These are phyloP conservation scores for Moesziomyces antarcticus DNA, from an alignment of 1,284 basidiomycete genomes.

Conservation along the genomic window DNA sequence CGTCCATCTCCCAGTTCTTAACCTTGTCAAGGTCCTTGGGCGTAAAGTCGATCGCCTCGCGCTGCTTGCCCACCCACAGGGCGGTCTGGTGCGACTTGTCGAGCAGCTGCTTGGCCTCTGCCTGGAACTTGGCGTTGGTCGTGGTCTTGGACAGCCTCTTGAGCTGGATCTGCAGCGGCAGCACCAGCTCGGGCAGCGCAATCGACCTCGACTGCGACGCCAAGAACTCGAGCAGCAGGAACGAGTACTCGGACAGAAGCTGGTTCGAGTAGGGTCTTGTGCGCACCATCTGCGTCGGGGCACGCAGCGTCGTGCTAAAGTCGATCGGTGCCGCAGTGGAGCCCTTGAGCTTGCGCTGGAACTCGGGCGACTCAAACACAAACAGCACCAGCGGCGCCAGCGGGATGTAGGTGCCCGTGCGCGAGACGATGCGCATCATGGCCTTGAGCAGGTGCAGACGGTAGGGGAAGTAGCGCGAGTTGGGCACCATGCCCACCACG, in stretches of 20 bases:
- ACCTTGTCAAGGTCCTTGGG: conserved; percentile 54
- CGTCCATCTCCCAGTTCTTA: conserved; percentile 38
- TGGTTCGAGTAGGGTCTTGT: conserved; percentile 88
- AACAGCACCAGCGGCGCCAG: conserved; percentile 86
- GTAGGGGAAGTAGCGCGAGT: conserved; percentile 81
- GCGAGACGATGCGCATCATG: conserved; percentile 78
- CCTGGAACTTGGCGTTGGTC: conserved; percentile 51
- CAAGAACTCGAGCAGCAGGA: conserved; percentile 80
- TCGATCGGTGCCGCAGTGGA: conserved; percentile 91
- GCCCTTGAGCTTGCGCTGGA: conserved; percentile 82
- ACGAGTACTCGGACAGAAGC: conserved; percentile 83
- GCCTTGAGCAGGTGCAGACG: conserved; percentile 80
- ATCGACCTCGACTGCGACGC: conserved; percentile 73
- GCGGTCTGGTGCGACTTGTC: conserved; percentile 62
- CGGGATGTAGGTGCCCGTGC: conserved; percentile 88
- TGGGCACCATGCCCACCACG: conserved; percentile 89
- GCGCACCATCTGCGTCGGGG: conserved; percentile 87
- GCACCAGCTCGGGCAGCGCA: conserved; percentile 90
- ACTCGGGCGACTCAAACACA: conserved; percentile 80
- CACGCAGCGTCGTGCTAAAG: conserved; percentile 85
- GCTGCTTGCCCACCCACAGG: conserved; percentile 54
- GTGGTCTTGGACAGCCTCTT: conserved; percentile 57
- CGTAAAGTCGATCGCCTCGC: conserved; percentile 63
- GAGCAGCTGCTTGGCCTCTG: conserved; percentile 51
- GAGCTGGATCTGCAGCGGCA: conserved; percentile 78